Base-by-base conservation (phyloP, 345 rosid species). In the Aurinia saxatilis region DNA sequence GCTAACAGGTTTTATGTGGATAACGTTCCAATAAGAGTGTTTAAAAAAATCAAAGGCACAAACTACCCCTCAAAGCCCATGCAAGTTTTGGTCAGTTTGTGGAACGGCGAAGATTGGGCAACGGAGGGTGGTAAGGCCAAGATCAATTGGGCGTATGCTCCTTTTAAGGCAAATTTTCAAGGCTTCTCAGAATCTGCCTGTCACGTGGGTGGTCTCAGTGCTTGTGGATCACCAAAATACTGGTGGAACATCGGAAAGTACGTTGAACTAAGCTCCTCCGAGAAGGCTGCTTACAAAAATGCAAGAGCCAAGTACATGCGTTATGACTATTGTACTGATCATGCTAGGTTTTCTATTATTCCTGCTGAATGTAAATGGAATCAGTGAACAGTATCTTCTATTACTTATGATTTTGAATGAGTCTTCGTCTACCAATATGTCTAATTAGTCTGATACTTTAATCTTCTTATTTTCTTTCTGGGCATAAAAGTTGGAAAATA, bases 81-180 rank as follows among this genome's bases (percentile, higher is more conserved):
- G 93, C 73, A 73, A 45, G 23, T 85, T 8, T 73, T 68, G 39
- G 93, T 72, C 25, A 91, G 93, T 72, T 54, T 87, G 30, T 91
- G 91, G 91, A 62, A 91, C 25, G 96, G 86, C 36, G 82, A 79
- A 0, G 42, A 35, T 30, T 90, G 87, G 96, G 93, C 86, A 1
- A 85, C 86, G 1, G 84, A 82, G 11, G 84, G 86, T 3, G 88
- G 96, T 18, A 58, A 41, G 49, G 73, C 86, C 2, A 87, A 83
- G 78, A 72, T 66, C 1, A 61, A 90, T 50, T 85, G 88, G 86
- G 74, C 68, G 10, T 21, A 75, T 10, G 76, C 88, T 37, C 96
- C 89, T 0, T 90, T 87, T 61, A 25, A 19, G 17, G 89, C 87
- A 27, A 52, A 77, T 35, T 87, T 79, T 57, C 76, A 52, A 60